Percentiles rank a stretch among this genome's conserved stretches.
Evolutionary conservation across 768 basidiomycete species (phyloP).

Genomic region (Dendrothele bispora): DNA sequence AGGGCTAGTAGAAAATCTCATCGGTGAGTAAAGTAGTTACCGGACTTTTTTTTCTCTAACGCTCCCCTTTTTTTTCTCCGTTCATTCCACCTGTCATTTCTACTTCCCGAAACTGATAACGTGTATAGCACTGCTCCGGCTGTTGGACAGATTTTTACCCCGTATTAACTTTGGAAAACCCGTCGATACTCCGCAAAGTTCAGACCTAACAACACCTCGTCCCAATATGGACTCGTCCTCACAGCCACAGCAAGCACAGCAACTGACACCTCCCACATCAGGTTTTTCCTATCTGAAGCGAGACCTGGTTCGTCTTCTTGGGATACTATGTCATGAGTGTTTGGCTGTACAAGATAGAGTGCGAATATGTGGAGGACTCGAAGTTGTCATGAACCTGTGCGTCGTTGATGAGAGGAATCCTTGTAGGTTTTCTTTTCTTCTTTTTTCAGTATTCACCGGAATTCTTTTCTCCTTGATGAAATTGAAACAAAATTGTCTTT

Average conservation of each 20-base stretch:
- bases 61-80: background rate
- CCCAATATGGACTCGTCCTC: no score
- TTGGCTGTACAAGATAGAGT: constrained; percentile 73
- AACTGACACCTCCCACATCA: constrained; percentile 26
- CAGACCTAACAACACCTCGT: constrained; percentile 23
- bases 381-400: constrained; percentile 84
- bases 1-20: constrained; percentile 43
- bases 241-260: constrained; percentile 20
- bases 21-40: constrained; percentile 44
- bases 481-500: constrained; percentile 8
- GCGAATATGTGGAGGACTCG: constrained; percentile 70
- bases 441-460: no score
- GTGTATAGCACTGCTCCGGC: constrained; percentile 61
- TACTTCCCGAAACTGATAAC: constrained; percentile 3
- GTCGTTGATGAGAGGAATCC: constrained; percentile 91
- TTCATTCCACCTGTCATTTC: background rate
- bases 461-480: constrained; percentile 9
- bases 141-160: constrained; percentile 82
- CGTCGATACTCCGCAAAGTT: constrained; percentile 28
- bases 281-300: constrained; percentile 85
- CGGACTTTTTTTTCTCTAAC: background rate
- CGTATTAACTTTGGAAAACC: constrained; percentile 80
- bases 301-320: constrained; percentile 87
- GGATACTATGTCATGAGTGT: constrained; percentile 66
- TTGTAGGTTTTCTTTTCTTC: constrained; percentile 73